Conservation (phyloP, 768 basidiomycete species). For the Phylloporus rhodoxanthus region DNA sequence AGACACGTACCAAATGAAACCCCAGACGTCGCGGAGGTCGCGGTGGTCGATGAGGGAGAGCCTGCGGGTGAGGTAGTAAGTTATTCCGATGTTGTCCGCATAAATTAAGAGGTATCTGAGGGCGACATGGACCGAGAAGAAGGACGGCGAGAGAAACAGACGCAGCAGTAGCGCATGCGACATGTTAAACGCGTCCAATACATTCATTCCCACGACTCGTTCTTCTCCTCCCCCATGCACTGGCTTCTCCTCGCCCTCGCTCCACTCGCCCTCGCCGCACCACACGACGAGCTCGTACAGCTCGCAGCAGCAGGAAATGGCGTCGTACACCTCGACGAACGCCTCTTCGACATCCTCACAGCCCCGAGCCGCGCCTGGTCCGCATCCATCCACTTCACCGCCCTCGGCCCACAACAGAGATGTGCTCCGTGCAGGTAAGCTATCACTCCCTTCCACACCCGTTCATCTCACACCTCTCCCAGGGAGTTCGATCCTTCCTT, state of each 20-base stretch:
- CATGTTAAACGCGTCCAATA: slow-evolving; percentile 13
- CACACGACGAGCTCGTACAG: slow-evolving; percentile 55
- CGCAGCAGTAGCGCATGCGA: slow-evolving; percentile 86
- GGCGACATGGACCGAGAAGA: slow-evolving; percentile 92
- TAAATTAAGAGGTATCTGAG: slow-evolving; percentile 80
- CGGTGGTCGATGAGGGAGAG: slow-evolving; percentile 60
- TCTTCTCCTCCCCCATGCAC: slow-evolving; percentile 10
- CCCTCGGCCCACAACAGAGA: slow-evolving; percentile 70
- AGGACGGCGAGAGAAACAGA: slow-evolving; percentile 86
- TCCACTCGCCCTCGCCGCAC: slow-evolving; percentile 25
- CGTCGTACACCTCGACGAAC: slow-evolving; percentile 72
- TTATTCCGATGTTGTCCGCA: slow-evolving; percentile 85
- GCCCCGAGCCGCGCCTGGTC: slow-evolving; percentile 79
- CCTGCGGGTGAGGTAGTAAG: slow-evolving; percentile 79
- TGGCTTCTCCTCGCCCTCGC: slow-evolving; percentile 25
- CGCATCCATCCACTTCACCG: slow-evolving; percentile 83
- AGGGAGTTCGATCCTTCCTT: slow-evolving; percentile 86
- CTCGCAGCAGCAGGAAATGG: slow-evolving; percentile 73
- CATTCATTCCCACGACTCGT: slow-evolving; percentile 18
- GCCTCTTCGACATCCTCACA: slow-evolving; percentile 72
- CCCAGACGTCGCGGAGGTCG: slow-evolving; percentile 82
- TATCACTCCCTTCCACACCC: not conserved
- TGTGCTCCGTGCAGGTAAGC: slow-evolving; percentile 90
- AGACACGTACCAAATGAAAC: slow-evolving; percentile 69
- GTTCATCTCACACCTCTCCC: not conserved